phyloP scores from a whole-genome alignment of 2,329 filamentous ascomycete species.

The Aspergillus puulaauensis region DNA sequence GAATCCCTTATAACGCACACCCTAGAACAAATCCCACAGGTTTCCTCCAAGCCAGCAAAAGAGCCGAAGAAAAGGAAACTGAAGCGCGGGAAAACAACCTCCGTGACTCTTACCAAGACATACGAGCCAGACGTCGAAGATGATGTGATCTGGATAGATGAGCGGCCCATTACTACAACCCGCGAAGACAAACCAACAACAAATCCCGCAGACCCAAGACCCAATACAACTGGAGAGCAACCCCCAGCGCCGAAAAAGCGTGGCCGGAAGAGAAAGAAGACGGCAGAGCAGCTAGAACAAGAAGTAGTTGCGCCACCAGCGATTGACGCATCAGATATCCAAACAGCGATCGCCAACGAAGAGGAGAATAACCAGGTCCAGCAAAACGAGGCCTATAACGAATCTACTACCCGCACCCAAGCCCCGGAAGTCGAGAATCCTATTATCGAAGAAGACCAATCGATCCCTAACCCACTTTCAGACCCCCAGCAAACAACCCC shows the following conservation, averaged over 20 bases:
- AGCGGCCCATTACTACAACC: constrained; percentile 21
- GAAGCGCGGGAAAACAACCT: constrained; percentile 46
- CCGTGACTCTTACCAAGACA: constrained; percentile 30
- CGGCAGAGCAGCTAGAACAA: constrained; percentile 21
- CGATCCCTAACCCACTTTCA: neutral
- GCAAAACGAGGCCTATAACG: neutral
- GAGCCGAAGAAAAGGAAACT: constrained; percentile 43
- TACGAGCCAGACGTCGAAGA: constrained; percentile 34
- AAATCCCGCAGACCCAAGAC: neutral
- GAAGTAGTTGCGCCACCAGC: neutral
- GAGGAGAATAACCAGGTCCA: neutral
- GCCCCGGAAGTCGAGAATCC: neutral
- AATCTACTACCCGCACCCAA: neutral
- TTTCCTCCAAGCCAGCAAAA: constrained; percentile 16
- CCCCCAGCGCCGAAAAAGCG: constrained; percentile 40
- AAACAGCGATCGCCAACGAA: neutral
- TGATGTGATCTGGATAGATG: constrained; percentile 44
- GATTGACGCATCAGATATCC: neutral
- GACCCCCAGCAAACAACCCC: neutral
- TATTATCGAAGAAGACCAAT: neutral
- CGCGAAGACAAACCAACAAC: neutral
- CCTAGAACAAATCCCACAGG: neutral
- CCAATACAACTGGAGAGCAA: neutral
- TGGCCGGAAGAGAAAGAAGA: constrained; percentile 42
- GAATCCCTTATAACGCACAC: neutral